Evolutionary conservation across 306 rosid species (phyloP), one percentile per base, ranked within the genome.

Genomic region (Cucurbita ficifolia): DNA sequence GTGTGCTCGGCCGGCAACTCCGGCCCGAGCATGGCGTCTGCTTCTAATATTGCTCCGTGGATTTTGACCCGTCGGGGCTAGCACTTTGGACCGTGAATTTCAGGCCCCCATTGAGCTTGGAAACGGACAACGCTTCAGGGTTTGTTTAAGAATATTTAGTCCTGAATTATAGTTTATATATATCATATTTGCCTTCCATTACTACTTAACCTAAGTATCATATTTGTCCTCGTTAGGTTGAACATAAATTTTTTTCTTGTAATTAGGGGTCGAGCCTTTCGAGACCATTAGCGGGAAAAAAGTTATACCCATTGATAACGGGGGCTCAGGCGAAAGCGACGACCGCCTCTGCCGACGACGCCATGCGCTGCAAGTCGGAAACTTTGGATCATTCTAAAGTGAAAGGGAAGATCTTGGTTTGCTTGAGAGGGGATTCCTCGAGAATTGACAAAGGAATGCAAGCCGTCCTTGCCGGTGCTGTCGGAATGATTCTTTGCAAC

Each of bases 401-500:
- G 42, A 79, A 45, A 56, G 96, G 97, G 0, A 78, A 82, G 40
- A 89, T 89, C 62, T 29, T 91, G 85, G 93, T 70, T 24, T 91
- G 97, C 55, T 74, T 79, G 18, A 83, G 89, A 62, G 97, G 91
- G 5, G 22, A 4, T 0, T 79, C 0, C 29, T 73, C 74, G 18
- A 83, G 88, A 83, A 68, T 87, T 9, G 89, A 81, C 17, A 86
- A 87, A 80, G 82, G 97, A 13, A 39, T 55, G 56, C 79, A 76
- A 63, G 90, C 89, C 4, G 70, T 79, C 45, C 68, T 79, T 19
- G 93, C 86, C 9, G 96, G 93, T 13, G 93, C 93, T 43, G 91
- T 35, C 14, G 97, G 97, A 54, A 86, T 89, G 93, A 84, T 91
- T 79, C 91, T 91, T 50, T 88, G 88, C 61, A 87, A 91, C 75